Evolutionary conservation across 139 green algal species (phyloP), one percentile per base, ranked within the genome.

Genomic region (Edaphochlamys debaryana): DNA sequence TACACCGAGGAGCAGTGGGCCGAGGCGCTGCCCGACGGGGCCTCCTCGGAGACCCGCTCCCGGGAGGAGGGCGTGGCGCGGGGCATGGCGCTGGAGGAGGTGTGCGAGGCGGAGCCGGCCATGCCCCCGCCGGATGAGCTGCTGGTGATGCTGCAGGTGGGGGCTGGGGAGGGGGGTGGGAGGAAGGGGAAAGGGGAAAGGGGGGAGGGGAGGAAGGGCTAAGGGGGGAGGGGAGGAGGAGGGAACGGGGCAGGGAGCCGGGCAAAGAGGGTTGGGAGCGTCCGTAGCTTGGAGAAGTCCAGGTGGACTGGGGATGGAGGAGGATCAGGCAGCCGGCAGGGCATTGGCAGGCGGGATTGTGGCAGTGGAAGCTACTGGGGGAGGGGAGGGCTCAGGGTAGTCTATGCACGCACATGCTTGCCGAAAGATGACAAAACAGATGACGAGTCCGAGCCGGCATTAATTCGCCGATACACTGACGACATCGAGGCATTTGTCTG

Each of bases 101-200:
- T 85, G 48, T 32, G 9, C 4, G 88, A 91, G 70, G 38, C 52
- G 60, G 88, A 91, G 82, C 70, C 80, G 45, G 25, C 67, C 8
- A 40, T 32, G 32, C 88, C 85, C 4, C 32, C 34, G 37, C 69
- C 85, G 37, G 69, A 75, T 17, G 50, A 86, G 56, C 80, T 87
- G 32, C 27, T 91, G 50, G 60, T 91, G 0, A 85, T 88, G 77
- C 37, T 91, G 56, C 88, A 91, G 70, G 81, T 91, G 41, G n/a
- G 70, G 56, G 70, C 75, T 89, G 41, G 23, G 70, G 22, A 2
- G 56, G 56, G 19, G 25, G 2, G 56, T 37, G 11, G 19, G n/a
- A 4, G 41, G 34, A 63, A 2, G 56, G 56, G 25, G 56, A 6
- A 8, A 63, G 56, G 56, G 50, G 50, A 2, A 29, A 22, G 50